phyloP scores from a whole-genome alignment of 306 rosid genomes.

The Abrus precatorius region DNA sequence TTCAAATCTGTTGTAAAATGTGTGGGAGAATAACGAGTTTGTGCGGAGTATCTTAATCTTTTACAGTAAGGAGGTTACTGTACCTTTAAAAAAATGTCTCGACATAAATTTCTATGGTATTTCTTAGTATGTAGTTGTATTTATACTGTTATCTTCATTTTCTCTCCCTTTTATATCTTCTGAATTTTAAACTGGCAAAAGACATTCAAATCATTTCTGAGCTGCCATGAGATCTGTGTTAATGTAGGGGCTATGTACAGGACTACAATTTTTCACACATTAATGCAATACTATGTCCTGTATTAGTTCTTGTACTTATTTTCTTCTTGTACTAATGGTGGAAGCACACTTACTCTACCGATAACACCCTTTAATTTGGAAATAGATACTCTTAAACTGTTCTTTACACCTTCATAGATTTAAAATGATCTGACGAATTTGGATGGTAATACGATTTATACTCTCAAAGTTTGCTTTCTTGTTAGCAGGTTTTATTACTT shows the following conservation, averaged over 20 bases:
- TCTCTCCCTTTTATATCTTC: too few relatives aligned
- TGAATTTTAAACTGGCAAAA: too few relatives aligned
- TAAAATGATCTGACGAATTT: background rate
- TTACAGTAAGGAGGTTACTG: too few relatives aligned
- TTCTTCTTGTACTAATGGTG: slow-evolving; percentile 32
- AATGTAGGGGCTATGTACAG: too few relatives aligned
- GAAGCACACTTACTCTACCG: slow-evolving; percentile 23
- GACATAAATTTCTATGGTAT: too few relatives aligned
- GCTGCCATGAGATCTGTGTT: too few relatives aligned
- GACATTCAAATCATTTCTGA: too few relatives aligned
- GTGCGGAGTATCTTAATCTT: too few relatives aligned
- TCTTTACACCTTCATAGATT: slow-evolving; percentile 1
- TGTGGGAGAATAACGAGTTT: too few relatives aligned
- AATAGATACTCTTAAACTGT: slow-evolving; percentile 14
- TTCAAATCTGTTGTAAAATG: background rate
- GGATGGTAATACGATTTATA: slow-evolving; percentile 19
- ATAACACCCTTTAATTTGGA: slow-evolving; percentile 28
- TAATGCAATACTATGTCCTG: background rate
- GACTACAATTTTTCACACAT: background rate
- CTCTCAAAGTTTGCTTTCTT: slow-evolving; percentile 16
- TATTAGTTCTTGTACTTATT: slow-evolving; percentile 33
- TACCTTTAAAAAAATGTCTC: too few relatives aligned
- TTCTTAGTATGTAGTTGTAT: too few relatives aligned
- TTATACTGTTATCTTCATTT: too few relatives aligned
- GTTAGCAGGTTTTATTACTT: slow-evolving; percentile 76